A percentile compares a stretch with the other conserved stretches of the same genome.
phyloP scores from a whole-genome alignment of 1,139 yeast species.

The Citeromyces hawaiiensis region DNA sequence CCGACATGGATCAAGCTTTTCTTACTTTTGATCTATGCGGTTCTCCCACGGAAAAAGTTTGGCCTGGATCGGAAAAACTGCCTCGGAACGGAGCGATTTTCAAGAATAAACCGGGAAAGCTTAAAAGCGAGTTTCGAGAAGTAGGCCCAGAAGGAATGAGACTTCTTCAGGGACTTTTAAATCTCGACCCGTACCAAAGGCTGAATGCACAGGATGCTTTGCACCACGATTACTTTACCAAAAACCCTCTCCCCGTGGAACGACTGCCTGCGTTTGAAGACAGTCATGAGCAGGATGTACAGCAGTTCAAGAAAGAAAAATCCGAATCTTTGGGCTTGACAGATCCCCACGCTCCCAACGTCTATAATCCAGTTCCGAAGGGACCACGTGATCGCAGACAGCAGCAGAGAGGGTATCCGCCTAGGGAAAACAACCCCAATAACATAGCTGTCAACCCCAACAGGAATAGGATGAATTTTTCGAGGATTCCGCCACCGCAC shows the following conservation, averaged over 20 bases:
- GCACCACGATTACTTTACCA: slow-evolving; percentile 51
- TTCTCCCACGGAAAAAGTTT: slow-evolving; percentile 49
- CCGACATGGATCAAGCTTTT: slow-evolving; percentile 88
- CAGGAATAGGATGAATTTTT: background rate
- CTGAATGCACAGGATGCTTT: slow-evolving; percentile 72
- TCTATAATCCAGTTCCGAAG: background rate
- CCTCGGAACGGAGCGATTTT: slow-evolving; percentile 34
- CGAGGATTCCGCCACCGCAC: background rate
- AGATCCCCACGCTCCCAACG: background rate
- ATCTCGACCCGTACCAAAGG: slow-evolving; percentile 58
- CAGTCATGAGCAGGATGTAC: slow-evolving; percentile 78
- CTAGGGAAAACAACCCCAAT: background rate
- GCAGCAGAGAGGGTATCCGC: background rate
- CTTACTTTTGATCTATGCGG: slow-evolving; percentile 74
- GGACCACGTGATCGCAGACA: background rate
- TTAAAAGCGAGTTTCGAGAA: slow-evolving; percentile 34
- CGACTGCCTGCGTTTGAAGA: slow-evolving; percentile 68
- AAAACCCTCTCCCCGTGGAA: slow-evolving; percentile 50
- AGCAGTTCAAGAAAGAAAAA: slow-evolving; percentile 36
- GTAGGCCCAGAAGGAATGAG: slow-evolving; percentile 23
- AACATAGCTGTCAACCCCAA: background rate
- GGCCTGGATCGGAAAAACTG: slow-evolving; percentile 53
- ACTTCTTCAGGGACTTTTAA: slow-evolving; percentile 40
- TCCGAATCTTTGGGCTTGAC: slow-evolving; percentile 1
- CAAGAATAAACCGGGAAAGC: slow-evolving; percentile 32